Evolutionary conservation across 768 basidiomycete genomes (phyloP), one percentile per base, ranked within the genome.

Genomic region (Mycena venus): DNA sequence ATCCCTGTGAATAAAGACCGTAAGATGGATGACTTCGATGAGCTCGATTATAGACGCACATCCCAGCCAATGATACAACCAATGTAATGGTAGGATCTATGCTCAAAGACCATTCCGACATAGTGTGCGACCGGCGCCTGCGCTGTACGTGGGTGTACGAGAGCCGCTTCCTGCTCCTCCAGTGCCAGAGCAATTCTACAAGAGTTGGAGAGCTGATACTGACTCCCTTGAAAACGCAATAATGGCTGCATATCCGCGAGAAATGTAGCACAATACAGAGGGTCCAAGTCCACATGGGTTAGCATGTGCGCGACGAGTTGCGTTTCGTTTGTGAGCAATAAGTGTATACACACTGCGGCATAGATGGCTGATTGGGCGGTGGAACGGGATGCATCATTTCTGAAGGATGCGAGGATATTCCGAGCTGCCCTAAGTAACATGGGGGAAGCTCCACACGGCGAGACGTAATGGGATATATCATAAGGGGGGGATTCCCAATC

Each of bases 41-140:
- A 49, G 49, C 3, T 49, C 31, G 79, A 55, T 78, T 74, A 40
- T 19, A 25, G 8, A 80, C 83, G 55, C 72, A 90, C 89, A 79
- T 90, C 88, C 90, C 90, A 91, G 11, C 85, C 86, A 62, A 83
- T 81, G 47, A 90, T 86, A 56, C 85, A 86, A 25, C 87, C 89
- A 10, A 82, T 66, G 75, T 89, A 88, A 8, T 79, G 80, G 64
- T 85, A 85, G 58, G 74, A 80, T 44, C 60, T 78, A 75, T 90
- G 88, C 60, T 78, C 76, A 68, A 90, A 88, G 32, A 87, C 79
- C 86, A 88, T 85, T 14, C 90, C 90, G 34, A 89, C 88, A 69
- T 88, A 90, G 76, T 86, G 83, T 75, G 83, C 80, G 14, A 90
- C 80, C 32, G 56, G 68, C 3, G 47, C 55, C 25, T 69, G 68